Conservation (phyloP, 2,329 filamentous ascomycete genomes). For the Nothophoma quercina region DNA sequence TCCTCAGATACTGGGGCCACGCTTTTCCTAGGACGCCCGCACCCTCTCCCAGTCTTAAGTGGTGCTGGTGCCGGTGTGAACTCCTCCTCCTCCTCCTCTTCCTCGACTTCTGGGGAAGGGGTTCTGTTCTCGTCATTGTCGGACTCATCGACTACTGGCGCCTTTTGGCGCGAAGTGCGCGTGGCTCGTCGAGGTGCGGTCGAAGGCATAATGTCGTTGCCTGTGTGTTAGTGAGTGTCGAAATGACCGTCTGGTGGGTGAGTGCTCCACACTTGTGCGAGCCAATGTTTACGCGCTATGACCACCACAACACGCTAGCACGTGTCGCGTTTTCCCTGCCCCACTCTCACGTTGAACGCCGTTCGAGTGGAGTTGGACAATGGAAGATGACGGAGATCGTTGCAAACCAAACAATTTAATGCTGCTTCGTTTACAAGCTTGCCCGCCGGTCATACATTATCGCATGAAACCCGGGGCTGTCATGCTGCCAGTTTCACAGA, state of each 20-base stretch:
- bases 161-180: constrained; percentile 70
- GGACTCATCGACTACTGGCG: constrained; percentile 74
- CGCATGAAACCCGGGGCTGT: no score
- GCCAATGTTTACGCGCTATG: constrained; percentile 24
- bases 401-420: no score
- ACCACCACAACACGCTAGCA: constrained; percentile 30
- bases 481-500: no score
- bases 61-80: constrained; percentile 80
- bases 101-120: constrained; percentile 60
- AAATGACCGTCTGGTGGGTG: constrained; percentile 7
- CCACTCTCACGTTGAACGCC: constrained; percentile 2
- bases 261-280: constrained; percentile 15
- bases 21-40: constrained; percentile 60
- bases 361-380: no score
- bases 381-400: no score
- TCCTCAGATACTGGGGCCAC: constrained; percentile 53
- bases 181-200: constrained; percentile 61
- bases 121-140: constrained; percentile 76
- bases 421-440: no score
- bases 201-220: constrained; percentile 47
- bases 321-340: constrained; percentile 22
- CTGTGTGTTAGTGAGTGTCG: constrained; percentile 23
- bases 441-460: no score
- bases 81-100: constrained; percentile 75
- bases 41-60: constrained; percentile 62